Percentiles rank a stretch among this genome's conserved stretches.
Evolutionary conservation across 208 protist species (phyloP).

Genomic region (Crithidia acanthocephali): DNA sequence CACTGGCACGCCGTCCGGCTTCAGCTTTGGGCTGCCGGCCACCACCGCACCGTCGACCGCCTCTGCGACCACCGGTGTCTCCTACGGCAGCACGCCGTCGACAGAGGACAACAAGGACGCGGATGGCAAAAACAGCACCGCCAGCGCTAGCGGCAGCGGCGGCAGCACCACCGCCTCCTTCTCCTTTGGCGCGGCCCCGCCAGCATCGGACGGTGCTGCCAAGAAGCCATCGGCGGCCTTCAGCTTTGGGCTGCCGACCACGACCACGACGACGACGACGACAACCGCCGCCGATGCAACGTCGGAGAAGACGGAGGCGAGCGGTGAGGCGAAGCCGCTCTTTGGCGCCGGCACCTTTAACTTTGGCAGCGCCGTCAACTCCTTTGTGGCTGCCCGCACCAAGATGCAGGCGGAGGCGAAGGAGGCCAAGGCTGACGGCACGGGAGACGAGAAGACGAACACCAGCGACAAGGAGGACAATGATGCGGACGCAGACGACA

Average conservation of each 20-base stretch:
- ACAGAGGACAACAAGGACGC: too few relatives aligned
- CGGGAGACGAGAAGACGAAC: not conserved
- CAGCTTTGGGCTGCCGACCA: conserved; percentile 23
- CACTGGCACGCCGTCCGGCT: not conserved
- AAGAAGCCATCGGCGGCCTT: conserved; percentile 6
- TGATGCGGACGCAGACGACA: conserved; percentile 25
- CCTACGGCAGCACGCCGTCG: conserved; percentile 14
- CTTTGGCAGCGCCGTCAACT: conserved; percentile 65
- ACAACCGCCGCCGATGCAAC: too few relatives aligned
- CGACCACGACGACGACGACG: not conserved
- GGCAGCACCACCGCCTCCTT: conserved; percentile 10
- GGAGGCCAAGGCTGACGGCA: conserved; percentile 4
- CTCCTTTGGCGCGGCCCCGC: conserved; percentile 4
- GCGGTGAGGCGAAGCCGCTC: conserved; percentile 9
- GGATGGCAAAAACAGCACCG: not conserved
- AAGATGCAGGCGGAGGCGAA: conserved; percentile 50
- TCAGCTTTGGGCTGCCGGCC: conserved; percentile 11
- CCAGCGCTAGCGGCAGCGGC: not conserved
- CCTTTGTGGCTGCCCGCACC: conserved; percentile 73
- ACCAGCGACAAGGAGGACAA: conserved; percentile 21
- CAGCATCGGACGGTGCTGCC: not conserved
- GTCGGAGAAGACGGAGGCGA: not conserved
- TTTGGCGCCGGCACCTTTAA: conserved; percentile 61
- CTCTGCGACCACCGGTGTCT: conserved; percentile 4
- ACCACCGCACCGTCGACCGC: not conserved